phyloP scores from a whole-genome alignment of 2,329 filamentous ascomycete genomes.

The Apiospora arundinis region DNA sequence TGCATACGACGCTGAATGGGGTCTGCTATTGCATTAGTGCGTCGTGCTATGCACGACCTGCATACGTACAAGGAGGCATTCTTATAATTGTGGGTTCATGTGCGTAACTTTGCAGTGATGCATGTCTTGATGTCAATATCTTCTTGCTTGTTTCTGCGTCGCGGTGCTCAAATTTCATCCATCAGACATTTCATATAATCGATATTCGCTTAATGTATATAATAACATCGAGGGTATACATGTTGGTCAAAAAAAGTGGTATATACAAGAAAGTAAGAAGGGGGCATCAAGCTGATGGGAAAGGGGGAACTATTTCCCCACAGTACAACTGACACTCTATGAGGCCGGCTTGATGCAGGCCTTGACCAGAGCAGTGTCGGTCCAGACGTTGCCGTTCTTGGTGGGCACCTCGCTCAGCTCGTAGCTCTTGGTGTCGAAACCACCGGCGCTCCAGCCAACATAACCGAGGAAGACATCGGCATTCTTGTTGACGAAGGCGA shows the following conservation, averaged over 20 bases:
- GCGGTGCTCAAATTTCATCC: background rate
- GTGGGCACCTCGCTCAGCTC: slow-evolving; percentile 33
- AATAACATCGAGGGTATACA: background rate
- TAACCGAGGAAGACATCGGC: slow-evolving; percentile 37
- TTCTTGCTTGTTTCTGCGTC: no score
- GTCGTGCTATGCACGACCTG: background rate
- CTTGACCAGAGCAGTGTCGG: slow-evolving; percentile 29
- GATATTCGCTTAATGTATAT: background rate
- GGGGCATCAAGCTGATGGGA: background rate
- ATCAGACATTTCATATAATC: background rate
- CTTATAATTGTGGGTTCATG: background rate
- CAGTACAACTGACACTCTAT: background rate
- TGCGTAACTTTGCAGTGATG: background rate
- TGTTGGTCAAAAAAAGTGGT: background rate
- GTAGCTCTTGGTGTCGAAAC: slow-evolving; percentile 31
- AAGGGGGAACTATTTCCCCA: no score
- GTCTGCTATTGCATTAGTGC: slow-evolving; percentile 7
- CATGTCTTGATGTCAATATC: background rate
- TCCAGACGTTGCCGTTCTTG: slow-evolving; percentile 30
- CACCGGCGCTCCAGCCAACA: slow-evolving; percentile 35
- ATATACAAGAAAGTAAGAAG: background rate
- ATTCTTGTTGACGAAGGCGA: slow-evolving; percentile 39
- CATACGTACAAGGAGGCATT: background rate
- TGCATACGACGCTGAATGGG: background rate
- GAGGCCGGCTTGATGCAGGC: slow-evolving; percentile 28